phyloP scores from a whole-genome alignment of 176 grass and related monocot genomes.

The Puccinellia tenuiflora region DNA sequence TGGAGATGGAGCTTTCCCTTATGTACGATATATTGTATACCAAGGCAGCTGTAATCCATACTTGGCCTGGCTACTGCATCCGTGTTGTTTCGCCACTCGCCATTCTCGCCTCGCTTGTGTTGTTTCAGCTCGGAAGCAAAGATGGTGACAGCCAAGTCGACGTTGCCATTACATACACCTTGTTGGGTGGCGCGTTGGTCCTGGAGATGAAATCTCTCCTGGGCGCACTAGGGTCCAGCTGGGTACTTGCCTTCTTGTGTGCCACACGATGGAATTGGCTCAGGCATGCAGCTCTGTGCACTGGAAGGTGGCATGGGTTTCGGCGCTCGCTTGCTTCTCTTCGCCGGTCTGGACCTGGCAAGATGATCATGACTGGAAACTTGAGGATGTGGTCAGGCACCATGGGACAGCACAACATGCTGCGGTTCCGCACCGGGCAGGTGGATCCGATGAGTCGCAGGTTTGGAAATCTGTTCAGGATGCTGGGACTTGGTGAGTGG shows the following conservation, averaged over 20 bases:
- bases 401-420: conserved; percentile 10
- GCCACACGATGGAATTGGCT: no score
- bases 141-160: not conserved
- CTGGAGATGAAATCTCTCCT: not conserved
- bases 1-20: conserved; percentile 25
- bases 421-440: not conserved
- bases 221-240: not conserved
- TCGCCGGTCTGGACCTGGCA: no score
- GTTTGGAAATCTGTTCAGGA: not conserved
- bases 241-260: not conserved
- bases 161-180: conserved; percentile 11
- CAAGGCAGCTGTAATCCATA: conserved; percentile 10
- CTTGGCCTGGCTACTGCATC: not conserved
- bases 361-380: not conserved
- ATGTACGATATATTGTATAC: conserved; percentile 36
- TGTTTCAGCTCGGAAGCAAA: not conserved
- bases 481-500: not conserved
- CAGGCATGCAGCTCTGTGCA: no score
- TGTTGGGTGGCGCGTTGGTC: conserved; percentile 11
- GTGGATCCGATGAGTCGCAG: not conserved
- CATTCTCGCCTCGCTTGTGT: not conserved
- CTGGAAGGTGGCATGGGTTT: no score
- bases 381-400: not conserved
- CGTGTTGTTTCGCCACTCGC: not conserved
- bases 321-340: no score